Evolutionary conservation across 139 green algal genomes (phyloP).

Genomic region (Chlorella sp.): DNA sequence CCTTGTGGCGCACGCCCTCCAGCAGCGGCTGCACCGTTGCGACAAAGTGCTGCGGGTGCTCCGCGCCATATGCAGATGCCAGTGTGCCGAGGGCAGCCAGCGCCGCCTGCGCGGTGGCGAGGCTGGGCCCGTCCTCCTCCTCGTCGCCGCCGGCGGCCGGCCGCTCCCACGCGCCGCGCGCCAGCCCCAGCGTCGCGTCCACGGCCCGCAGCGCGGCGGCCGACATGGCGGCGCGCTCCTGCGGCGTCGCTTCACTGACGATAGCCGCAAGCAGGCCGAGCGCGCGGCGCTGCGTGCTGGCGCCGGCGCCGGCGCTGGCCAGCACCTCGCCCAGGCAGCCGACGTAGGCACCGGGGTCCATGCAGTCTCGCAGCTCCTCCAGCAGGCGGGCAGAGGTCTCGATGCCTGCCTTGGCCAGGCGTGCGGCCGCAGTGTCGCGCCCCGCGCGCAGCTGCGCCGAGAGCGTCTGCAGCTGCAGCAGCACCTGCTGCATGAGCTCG

Average conservation of each 20-base stretch:
- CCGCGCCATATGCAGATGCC: conserved; percentile 33
- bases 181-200: conserved; percentile 20
- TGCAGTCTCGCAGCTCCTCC: conserved; percentile 51
- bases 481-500: conserved; percentile 48
- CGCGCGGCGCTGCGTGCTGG: conserved; percentile 55
- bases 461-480: conserved; percentile 54
- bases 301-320: too few relatives aligned
- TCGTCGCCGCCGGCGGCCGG: background rate
- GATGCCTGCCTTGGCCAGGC: too few relatives aligned
- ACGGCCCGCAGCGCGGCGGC: conserved; percentile 35
- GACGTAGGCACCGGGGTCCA: conserved; percentile 56
- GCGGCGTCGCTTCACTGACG: conserved; percentile 29
- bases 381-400: too few relatives aligned
- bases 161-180: conserved; percentile 10
- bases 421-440: too few relatives aligned
- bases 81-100: conserved; percentile 51
- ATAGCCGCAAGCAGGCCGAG: conserved; percentile 55
- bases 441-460: too few relatives aligned
- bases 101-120: conserved; percentile 45
- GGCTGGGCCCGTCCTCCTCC: too few relatives aligned
- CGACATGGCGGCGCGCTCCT: conserved; percentile 7
- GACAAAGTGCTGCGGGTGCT: conserved; percentile 24
- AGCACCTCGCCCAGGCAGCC: conserved; percentile 43
- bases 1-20: conserved; percentile 6
- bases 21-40: conserved; percentile 28